A percentile compares a stretch with the other conserved stretches of the same genome.
Conservation (phyloP, 176 grass and related monocot species). For the Triticum turgidum region DNA sequence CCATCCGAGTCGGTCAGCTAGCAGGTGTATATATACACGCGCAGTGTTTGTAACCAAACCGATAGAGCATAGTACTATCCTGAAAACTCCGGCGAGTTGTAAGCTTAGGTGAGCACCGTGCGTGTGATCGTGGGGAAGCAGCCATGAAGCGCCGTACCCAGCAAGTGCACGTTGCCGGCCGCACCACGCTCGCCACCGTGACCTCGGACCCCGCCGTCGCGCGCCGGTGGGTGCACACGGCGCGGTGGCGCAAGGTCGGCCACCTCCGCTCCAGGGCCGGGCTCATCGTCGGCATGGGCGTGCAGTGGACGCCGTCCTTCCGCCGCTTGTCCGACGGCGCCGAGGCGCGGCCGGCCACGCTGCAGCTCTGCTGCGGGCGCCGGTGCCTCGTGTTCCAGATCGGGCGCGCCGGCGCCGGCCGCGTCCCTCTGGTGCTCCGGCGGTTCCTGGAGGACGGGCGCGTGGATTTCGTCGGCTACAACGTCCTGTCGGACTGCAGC, state of each 20-base stretch:
- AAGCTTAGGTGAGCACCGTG: too few species aligned
- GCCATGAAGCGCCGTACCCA: not conserved
- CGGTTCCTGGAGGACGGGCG: not conserved
- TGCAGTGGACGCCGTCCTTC: not conserved
- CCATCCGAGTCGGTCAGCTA: not conserved
- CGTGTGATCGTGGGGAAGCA: too few species aligned
- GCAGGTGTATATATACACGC: not conserved
- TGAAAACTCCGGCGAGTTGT: not conserved
- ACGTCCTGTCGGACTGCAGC: not conserved
- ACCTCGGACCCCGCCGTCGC: not conserved
- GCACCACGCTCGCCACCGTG: not conserved
- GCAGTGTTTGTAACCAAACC: not conserved
- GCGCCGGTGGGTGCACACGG: not conserved
- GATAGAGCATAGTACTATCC: not conserved
- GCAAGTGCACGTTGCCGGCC: not conserved
- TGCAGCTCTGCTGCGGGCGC: constrained; percentile 4
- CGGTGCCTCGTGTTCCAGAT: constrained; percentile 16
- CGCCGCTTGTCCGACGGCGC: too few species aligned
- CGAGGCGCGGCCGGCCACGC: not conserved
- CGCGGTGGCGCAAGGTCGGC: not conserved
- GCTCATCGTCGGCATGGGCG: not conserved
- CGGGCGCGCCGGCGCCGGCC: not conserved
- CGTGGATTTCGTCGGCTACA: constrained; percentile 24
- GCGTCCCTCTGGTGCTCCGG: not conserved
- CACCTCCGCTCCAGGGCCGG: not conserved